Evolutionary conservation across 2,329 filamentous ascomycete species (phyloP).

Genomic region (Aspergillus pseudotamarii): DNA sequence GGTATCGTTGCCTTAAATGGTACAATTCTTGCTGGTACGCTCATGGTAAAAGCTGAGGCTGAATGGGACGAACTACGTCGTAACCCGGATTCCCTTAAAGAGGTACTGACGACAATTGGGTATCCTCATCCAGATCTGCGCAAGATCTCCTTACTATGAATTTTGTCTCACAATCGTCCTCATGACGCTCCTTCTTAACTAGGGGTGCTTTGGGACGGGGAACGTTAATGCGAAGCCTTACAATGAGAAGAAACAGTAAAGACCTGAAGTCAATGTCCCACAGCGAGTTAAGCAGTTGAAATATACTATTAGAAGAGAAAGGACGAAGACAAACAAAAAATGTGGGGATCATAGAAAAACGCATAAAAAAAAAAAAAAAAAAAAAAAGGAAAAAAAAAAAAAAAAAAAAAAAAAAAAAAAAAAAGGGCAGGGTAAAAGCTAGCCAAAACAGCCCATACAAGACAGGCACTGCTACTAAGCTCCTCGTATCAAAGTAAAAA

Average conservation of each 20-base stretch:
- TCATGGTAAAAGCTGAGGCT: constrained; percentile 60
- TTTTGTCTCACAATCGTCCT: background rate
- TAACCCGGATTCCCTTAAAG: constrained; percentile 45
- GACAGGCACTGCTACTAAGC: background rate
- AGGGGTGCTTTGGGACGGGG: background rate
- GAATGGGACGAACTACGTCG: constrained; percentile 55
- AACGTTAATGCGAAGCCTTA: background rate
- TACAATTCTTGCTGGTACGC: constrained; percentile 58
- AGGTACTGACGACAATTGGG: constrained; percentile 48
- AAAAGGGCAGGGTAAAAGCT: background rate
- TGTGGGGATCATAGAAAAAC: too few species aligned
- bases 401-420: too few species aligned
- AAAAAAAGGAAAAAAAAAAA: too few species aligned
- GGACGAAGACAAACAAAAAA: background rate
- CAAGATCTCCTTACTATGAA: constrained; percentile 22
- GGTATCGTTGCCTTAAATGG: constrained; percentile 58
- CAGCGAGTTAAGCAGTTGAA: background rate
- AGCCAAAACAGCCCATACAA: background rate
- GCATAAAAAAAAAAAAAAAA: too few species aligned
- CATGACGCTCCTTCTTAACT: background rate
- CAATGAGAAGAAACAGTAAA: background rate
- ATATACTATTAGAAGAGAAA: constrained; percentile 1
- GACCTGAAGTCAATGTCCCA: background rate
- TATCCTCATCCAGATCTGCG: constrained; percentile 33
- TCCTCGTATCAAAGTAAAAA: background rate